These are phyloP conservation scores for Epichloe baconii DNA, from an alignment of 2,329 filamentous ascomycete species.

Conservation along the genomic window DNA sequence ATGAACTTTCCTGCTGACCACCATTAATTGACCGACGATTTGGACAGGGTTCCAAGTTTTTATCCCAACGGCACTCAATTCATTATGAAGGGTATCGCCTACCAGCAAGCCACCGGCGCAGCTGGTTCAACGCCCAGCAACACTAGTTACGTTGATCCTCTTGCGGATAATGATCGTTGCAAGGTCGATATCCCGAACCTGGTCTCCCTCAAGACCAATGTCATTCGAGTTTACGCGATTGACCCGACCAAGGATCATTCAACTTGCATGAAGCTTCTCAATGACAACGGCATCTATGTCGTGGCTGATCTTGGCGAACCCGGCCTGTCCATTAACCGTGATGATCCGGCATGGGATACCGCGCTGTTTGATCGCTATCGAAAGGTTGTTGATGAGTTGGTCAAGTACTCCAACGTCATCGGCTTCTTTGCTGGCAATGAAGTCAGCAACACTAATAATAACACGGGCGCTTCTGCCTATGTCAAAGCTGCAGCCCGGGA, in stretches of 20 bases:
- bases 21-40: not conserved
- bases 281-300: constrained; percentile 85
- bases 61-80: constrained; percentile 56
- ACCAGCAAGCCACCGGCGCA: constrained; percentile 66
- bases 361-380: constrained; percentile 72
- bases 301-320: constrained; percentile 84
- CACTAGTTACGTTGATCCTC: constrained; percentile 64
- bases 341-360: constrained; percentile 65
- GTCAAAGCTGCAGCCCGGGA: constrained; percentile 97
- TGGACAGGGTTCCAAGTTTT: constrained; percentile 62
- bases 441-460: constrained; percentile 78
- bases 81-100: constrained; percentile 87
- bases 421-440: constrained; percentile 99
- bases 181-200: constrained; percentile 77
- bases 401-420: constrained; percentile 78
- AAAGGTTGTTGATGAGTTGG: constrained; percentile 66
- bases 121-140: constrained; percentile 35
- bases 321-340: constrained; percentile 69
- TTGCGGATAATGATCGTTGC: constrained; percentile 60
- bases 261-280: constrained; percentile 72
- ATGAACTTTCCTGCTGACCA: not conserved
- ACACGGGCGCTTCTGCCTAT: constrained; percentile 81
- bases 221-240: constrained; percentile 89
- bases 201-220: constrained; percentile 69
- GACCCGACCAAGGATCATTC: constrained; percentile 68